These are phyloP conservation scores for Monosporascus sp. DNA, from an alignment of 2,329 filamentous ascomycete species.

Conservation along the genomic window DNA sequence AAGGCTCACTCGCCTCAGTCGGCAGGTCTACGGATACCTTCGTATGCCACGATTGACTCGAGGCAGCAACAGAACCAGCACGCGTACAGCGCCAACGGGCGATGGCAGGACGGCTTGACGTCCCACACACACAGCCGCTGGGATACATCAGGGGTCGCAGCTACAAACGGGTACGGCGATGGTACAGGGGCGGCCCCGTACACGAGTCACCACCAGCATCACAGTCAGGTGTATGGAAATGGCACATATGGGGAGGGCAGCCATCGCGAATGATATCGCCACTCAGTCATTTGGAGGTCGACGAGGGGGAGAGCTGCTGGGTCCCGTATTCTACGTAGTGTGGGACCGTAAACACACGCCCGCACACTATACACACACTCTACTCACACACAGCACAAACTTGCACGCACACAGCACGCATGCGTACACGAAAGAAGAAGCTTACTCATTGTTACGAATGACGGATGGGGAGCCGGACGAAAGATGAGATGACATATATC, in stretches of 20 bases:
- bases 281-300: not conserved
- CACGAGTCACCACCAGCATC: slow-evolving; percentile 23
- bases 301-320: not conserved
- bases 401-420: not conserved
- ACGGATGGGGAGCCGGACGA: not conserved
- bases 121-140: slow-evolving; percentile 25
- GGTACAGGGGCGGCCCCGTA: slow-evolving; percentile 20
- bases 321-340: not conserved
- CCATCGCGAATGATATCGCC: slow-evolving; percentile 33
- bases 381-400: not conserved
- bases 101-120: slow-evolving; percentile 30
- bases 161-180: slow-evolving; percentile 24
- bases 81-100: slow-evolving; percentile 28
- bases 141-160: slow-evolving; percentile 15
- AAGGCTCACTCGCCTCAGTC: slow-evolving; percentile 33
- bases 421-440: not conserved
- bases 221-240: slow-evolving; percentile 37
- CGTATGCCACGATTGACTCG: slow-evolving; percentile 34
- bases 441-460: not conserved
- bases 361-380: too few relatives aligned
- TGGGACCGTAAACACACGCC: too few relatives aligned
- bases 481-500: not conserved
- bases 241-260: slow-evolving; percentile 38
- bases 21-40: slow-evolving; percentile 29
- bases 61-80: slow-evolving; percentile 31